These are phyloP conservation scores for Phoma herbarum DNA, from an alignment of 2,329 filamentous ascomycete species.

Conservation along the genomic window DNA sequence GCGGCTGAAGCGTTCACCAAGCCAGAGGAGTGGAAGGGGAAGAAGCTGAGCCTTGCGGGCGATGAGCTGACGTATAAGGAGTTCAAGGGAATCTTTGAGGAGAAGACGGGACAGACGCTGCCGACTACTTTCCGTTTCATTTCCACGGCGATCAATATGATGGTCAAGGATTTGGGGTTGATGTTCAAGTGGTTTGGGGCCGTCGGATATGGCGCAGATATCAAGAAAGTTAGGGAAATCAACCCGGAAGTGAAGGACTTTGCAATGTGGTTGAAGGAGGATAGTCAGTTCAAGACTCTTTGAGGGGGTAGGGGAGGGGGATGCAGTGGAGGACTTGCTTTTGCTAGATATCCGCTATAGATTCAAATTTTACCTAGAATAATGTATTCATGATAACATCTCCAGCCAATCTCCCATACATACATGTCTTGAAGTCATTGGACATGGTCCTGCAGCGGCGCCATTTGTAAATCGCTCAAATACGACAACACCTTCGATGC, in stretches of 20 bases:
- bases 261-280: slow-evolving; percentile 54
- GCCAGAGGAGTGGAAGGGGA: slow-evolving; percentile 52
- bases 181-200: slow-evolving; percentile 61
- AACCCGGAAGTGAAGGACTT: slow-evolving; percentile 58
- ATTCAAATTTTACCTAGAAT: not conserved
- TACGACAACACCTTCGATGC: too few species aligned
- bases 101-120: slow-evolving; percentile 54
- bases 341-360: not conserved
- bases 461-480: too few species aligned
- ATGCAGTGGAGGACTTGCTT: too few species aligned
- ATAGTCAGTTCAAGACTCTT: slow-evolving; percentile 53
- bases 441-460: too few species aligned
- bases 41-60: slow-evolving; percentile 57
- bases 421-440: too few species aligned
- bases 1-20: slow-evolving; percentile 56
- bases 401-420: not conserved
- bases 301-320: not conserved
- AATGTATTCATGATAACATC: not conserved
- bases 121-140: slow-evolving; percentile 54
- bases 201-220: slow-evolving; percentile 55
- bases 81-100: slow-evolving; percentile 54
- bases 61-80: slow-evolving; percentile 58
- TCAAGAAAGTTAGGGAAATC: slow-evolving; percentile 49
- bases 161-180: slow-evolving; percentile 48
- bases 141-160: slow-evolving; percentile 41